Conservation (phyloP, 2,329 filamentous ascomycete genomes). For the Pseudohalonectria lignicola region DNA sequence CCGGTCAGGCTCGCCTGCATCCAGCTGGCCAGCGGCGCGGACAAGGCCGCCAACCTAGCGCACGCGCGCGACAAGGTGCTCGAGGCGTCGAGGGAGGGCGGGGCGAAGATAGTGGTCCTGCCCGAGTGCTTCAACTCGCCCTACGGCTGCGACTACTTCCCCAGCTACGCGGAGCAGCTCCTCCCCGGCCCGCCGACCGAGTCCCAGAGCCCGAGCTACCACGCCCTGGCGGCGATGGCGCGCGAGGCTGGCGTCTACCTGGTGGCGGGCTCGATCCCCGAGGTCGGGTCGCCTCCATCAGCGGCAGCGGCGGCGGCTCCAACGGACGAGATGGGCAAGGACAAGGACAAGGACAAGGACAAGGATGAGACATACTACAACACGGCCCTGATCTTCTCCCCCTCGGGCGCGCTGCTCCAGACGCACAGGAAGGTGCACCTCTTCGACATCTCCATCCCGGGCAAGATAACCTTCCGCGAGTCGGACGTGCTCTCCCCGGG, state of each 20-base stretch:
- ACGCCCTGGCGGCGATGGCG: constrained; percentile 72
- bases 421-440: constrained; percentile 90
- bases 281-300: constrained; percentile 55
- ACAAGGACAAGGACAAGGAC: constrained; percentile 26
- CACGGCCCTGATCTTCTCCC: constrained; percentile 75
- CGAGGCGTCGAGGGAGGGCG: constrained; percentile 61
- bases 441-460: constrained; percentile 88
- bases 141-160: constrained; percentile 85
- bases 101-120: constrained; percentile 74
- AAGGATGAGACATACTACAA: constrained; percentile 65
- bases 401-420: constrained; percentile 67
- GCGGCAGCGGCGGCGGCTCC: too few species aligned
- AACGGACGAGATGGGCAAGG: constrained; percentile 21
- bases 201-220: constrained; percentile 69
- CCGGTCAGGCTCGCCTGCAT: constrained; percentile 71
- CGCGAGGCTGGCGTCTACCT: constrained; percentile 70
- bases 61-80: constrained; percentile 75
- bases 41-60: constrained; percentile 76
- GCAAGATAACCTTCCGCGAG: constrained; percentile 85
- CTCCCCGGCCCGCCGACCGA: constrained; percentile 59
- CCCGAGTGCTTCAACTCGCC: constrained; percentile 99
- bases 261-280: constrained; percentile 86
- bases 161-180: constrained; percentile 84
- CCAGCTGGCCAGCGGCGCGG: constrained; percentile 68
- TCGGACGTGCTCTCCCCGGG: constrained; percentile 81